Conservation (phyloP, 805 yeast species). For the Komagataella pastoris region DNA sequence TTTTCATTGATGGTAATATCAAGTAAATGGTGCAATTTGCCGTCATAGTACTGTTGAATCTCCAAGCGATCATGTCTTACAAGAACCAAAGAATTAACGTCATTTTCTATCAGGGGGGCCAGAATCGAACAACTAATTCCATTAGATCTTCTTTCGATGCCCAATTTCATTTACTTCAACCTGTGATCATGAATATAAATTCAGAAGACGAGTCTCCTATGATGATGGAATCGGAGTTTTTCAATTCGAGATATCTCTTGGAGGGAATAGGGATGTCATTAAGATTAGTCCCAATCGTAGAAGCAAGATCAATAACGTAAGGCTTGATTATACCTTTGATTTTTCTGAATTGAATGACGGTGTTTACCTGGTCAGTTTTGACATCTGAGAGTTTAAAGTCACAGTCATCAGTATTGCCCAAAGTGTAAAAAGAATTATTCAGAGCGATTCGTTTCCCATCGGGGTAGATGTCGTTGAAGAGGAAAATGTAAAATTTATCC, state of each 20-base stretch:
- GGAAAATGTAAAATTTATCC: conserved; percentile 6
- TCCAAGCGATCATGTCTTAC: neutral
- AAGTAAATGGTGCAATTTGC: neutral
- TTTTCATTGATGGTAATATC: neutral
- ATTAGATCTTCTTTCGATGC: neutral
- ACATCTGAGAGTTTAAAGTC: conserved; percentile 9
- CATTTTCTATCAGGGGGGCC: neutral
- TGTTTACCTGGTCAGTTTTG: conserved; percentile 13
- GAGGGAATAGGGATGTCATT: conserved; percentile 14
- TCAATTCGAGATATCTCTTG: conserved; percentile 12
- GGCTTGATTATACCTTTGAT: neutral
- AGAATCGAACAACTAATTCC: neutral
- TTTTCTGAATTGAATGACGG: conserved; percentile 15
- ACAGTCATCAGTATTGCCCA: conserved; percentile 12
- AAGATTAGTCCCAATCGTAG: conserved; percentile 17
- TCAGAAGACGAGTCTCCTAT: conserved; percentile 14
- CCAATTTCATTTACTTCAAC: neutral
- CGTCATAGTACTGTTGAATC: neutral
- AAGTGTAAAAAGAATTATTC: conserved; percentile 11
- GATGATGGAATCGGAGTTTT: conserved; percentile 11
- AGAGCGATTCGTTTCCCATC: conserved; percentile 8
- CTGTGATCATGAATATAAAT: conserved; percentile 10
- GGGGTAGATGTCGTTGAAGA: conserved; percentile 4
- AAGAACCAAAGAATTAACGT: neutral
- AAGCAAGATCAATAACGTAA: conserved; percentile 14